phyloP scores from a whole-genome alignment of 202 grass and related monocot genomes.

The Eragrostis tef region DNA sequence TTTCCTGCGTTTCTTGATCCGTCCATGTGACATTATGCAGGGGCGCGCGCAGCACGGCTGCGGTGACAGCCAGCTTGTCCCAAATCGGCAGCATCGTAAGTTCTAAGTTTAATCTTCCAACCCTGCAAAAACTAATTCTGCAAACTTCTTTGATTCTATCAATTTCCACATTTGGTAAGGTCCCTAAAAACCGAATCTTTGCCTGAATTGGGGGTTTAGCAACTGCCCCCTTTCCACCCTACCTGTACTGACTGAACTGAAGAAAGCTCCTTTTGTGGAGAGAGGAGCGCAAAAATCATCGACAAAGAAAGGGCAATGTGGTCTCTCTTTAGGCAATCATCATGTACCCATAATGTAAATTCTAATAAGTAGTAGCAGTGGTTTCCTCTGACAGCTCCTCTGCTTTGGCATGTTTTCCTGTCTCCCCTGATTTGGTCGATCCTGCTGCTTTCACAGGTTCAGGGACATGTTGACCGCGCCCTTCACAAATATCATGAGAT shows the following conservation, averaged over 20 bases:
- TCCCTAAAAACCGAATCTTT: too few relatives aligned
- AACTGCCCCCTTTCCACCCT: too few relatives aligned
- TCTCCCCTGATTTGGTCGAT: not conserved
- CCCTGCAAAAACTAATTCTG: not conserved
- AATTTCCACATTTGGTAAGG: too few relatives aligned
- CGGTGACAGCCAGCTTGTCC: not conserved
- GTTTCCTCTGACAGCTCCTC: not conserved
- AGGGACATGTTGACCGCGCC: not conserved
- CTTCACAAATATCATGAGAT: not conserved
- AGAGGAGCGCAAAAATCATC: too few relatives aligned
- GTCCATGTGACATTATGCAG: not conserved
- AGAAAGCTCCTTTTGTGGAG: too few relatives aligned
- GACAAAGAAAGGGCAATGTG: too few relatives aligned
- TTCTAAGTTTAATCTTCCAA: not conserved
- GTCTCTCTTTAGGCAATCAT: too few relatives aligned
- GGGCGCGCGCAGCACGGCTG: not conserved
- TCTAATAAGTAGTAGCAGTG: too few relatives aligned
- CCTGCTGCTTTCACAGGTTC: not conserved
- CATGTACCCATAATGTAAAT: too few relatives aligned
- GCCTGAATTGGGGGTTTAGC: too few relatives aligned
- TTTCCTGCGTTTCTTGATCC: not conserved
- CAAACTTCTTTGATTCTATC: too few relatives aligned
- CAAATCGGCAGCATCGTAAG: slow-evolving; percentile 18
- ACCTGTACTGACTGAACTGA: too few relatives aligned
- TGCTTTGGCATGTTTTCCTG: not conserved